phyloP scores from a whole-genome alignment of 2,329 filamentous ascomycete species.

The Laburnicola sp. region DNA sequence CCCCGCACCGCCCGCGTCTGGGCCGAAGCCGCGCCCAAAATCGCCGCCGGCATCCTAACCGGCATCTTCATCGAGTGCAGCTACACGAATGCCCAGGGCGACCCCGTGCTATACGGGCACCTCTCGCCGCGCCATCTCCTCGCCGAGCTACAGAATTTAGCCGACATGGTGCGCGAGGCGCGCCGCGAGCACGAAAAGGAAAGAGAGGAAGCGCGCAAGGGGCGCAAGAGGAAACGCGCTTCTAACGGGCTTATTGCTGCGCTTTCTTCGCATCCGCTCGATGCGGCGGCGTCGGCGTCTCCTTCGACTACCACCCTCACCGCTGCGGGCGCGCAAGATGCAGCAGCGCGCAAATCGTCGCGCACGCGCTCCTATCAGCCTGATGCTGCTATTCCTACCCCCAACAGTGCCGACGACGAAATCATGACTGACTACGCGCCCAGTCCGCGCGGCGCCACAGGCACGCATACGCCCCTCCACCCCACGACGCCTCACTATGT shows the following conservation, averaged over 20 bases:
- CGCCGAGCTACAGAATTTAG: constrained; percentile 74
- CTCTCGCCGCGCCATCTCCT: constrained; percentile 81
- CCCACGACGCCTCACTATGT: constrained; percentile 6
- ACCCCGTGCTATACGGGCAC: constrained; percentile 84
- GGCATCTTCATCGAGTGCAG: constrained; percentile 96
- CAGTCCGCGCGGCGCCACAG: constrained; percentile 15
- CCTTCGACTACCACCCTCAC: too few relatives aligned
- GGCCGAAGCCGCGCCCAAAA: constrained; percentile 84
- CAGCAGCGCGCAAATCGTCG: constrained; percentile 13
- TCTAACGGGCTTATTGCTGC: constrained; percentile 36
- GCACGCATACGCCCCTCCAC: constrained; percentile 24
- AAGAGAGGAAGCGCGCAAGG: constrained; percentile 46
- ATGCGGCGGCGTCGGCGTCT: neutral
- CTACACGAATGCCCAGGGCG: constrained; percentile 77
- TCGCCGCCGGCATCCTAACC: constrained; percentile 69
- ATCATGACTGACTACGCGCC: constrained; percentile 30
- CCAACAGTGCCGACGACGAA: constrained; percentile 28
- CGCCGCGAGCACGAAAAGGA: constrained; percentile 40
- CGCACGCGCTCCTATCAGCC: constrained; percentile 6
- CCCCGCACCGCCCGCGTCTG: constrained; percentile 83
- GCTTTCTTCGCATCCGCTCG: constrained; percentile 1
- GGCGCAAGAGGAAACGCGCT: constrained; percentile 67
- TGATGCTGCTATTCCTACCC: neutral
- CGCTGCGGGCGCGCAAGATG: neutral
- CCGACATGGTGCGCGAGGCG: constrained; percentile 66